These are phyloP conservation scores for Candida wancherniae DNA, from an alignment of 805 yeast species.

Conservation along the genomic window DNA sequence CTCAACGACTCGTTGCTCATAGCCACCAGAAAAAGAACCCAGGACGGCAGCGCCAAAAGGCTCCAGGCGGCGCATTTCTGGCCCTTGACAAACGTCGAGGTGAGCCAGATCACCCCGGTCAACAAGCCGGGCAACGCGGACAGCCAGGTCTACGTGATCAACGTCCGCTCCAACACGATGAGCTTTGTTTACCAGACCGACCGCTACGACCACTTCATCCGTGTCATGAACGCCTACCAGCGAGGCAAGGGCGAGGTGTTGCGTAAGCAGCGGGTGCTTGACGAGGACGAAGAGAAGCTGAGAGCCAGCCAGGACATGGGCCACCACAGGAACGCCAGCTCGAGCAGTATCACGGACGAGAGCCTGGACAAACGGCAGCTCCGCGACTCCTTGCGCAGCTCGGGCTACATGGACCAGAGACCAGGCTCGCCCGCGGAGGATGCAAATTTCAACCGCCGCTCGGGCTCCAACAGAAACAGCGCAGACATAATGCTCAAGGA, in stretches of 20 bases:
- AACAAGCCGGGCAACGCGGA: slow-evolving; percentile 18
- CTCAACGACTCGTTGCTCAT: slow-evolving; percentile 73
- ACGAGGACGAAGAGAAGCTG: slow-evolving; percentile 11
- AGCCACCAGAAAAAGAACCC: slow-evolving; percentile 52
- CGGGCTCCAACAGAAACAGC: slow-evolving; percentile 24
- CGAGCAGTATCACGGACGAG: slow-evolving; percentile 17
- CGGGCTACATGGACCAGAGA: slow-evolving; percentile 40
- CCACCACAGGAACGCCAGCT: slow-evolving; percentile 8
- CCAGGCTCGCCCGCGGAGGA: slow-evolving; percentile 9
- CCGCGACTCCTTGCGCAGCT: slow-evolving; percentile 45
- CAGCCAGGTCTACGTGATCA: slow-evolving; percentile 36
- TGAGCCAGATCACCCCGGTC: slow-evolving; percentile 36
- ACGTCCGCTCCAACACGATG: slow-evolving; percentile 43
- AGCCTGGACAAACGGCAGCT: slow-evolving; percentile 35
- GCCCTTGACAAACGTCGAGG: slow-evolving; percentile 60
- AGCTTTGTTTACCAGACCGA: slow-evolving; percentile 60
- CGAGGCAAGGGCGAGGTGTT: slow-evolving; percentile 54
- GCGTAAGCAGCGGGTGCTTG: slow-evolving; percentile 27
- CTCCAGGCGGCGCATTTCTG: slow-evolving; percentile 74
- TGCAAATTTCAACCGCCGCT: slow-evolving; percentile 7
- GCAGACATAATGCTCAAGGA: slow-evolving; percentile 49
- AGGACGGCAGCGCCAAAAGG: slow-evolving; percentile 27
- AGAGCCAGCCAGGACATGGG: slow-evolving; percentile 7
- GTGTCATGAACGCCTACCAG: slow-evolving; percentile 50
- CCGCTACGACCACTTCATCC: slow-evolving; percentile 50